Base-by-base conservation (phyloP, 108 stramenopile genomes). In the Epipyxis sp. region DNA sequence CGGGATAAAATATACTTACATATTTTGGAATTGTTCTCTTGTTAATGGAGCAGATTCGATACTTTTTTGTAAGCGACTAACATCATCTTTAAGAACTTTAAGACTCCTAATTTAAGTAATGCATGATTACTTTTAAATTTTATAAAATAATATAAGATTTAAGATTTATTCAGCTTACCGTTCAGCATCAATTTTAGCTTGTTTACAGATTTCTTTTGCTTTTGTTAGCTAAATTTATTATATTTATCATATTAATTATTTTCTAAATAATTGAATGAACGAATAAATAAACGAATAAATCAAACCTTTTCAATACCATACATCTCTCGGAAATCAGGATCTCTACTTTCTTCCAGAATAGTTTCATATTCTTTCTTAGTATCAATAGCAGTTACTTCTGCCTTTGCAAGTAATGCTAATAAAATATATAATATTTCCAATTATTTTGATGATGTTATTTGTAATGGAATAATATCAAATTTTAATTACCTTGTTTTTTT, bases 311-410 rank as follows among this genome's bases (percentile, higher is more conserved):
- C 71, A 27, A 42, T 32, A 42, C 71, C 50, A 37, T 54, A 74
- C 34, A 13, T 3, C 25, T 46, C 71, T 10, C 16, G 40, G 25
- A 74, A 57, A 32, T 46, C 44, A 27, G 34, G 13, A 37, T 74
- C 71, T 10, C 71, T 37, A 13, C 40, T 74, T 42, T 74, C 71
- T 32, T 74, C 34, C 25, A 74, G 25, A 10, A 74, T 42, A 10
- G 44, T 57, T 13, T 74, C 50, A 42, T 74, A 74, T 32, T 74
- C 71, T 37, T 46, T 42, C 25, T 74, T 46, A 27, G 10, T 6
- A 10, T 74, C 71, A 10, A n/a, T 54, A 10, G 20, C 71, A 13
- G 40, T 32, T 37, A 42, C 3, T 32, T 54, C 50, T n/a, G n/a
- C n/a, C n/a, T n/a, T n/a, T n/a, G n/a, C n/a, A n/a, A n/a, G n/a